phyloP scores from a whole-genome alignment of 2,329 filamentous ascomycete species.

The Penicillium oxalicum region DNA sequence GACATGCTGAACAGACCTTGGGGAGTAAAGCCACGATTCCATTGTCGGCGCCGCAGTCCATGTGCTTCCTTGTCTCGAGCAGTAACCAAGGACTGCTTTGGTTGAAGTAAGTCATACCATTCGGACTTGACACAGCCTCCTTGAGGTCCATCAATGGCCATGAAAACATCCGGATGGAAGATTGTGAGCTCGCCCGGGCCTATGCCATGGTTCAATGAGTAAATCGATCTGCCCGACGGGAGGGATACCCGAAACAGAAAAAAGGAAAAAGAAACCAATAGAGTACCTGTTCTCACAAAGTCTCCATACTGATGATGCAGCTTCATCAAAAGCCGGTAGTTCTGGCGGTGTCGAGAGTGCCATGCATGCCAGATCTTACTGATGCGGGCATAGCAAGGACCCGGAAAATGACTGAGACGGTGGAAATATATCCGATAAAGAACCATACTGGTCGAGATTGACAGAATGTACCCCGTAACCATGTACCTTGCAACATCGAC shows the following conservation, averaged over 20 bases:
- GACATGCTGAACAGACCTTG: neutral
- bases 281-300: conserved; percentile 31
- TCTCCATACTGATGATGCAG: conserved; percentile 30
- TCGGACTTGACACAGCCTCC: conserved; percentile 12
- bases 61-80: conserved; percentile 6
- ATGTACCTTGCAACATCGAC: neutral
- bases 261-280: neutral
- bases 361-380: conserved; percentile 36
- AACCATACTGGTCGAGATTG: conserved; percentile 28
- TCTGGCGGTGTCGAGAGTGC: conserved; percentile 22
- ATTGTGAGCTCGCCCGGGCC: conserved; percentile 16
- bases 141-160: conserved; percentile 13
- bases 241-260: no score
- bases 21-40: conserved; percentile 8
- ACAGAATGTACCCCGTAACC: conserved; percentile 6
- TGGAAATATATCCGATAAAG: conserved; percentile 40
- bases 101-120: conserved; percentile 18
- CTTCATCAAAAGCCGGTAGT: conserved; percentile 25
- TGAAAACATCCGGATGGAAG: conserved; percentile 14
- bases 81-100: conserved; percentile 9
- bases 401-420: conserved; percentile 34
- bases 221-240: no score
- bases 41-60: conserved; percentile 4
- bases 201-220: neutral
- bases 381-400: conserved; percentile 33